A percentile compares a stretch with the other conserved stretches of the same genome.
These are phyloP conservation scores for Rhodotorula graminis DNA, from an alignment of 768 basidiomycete species.

Conservation along the genomic window DNA sequence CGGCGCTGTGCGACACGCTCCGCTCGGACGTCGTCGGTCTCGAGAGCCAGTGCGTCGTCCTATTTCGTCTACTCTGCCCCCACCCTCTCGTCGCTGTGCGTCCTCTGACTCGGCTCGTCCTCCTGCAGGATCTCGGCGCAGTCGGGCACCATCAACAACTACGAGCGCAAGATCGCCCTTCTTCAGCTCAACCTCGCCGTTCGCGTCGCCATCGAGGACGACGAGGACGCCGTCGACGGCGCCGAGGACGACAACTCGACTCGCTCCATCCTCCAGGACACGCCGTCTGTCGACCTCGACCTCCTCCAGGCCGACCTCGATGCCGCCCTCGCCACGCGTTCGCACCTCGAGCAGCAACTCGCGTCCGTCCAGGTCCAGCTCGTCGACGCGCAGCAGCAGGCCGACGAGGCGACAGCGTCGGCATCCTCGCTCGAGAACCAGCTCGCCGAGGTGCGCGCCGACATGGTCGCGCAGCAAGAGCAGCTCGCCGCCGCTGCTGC, in stretches of 20 bases:
- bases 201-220: slow-evolving; percentile 26
- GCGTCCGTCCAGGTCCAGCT: neutral
- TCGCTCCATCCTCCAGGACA: neutral
- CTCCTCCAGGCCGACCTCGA: slow-evolving; percentile 1
- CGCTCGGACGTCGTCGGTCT: slow-evolving; percentile 6
- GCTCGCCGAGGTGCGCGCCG: neutral
- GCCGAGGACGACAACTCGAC: neutral
- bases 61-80: neutral
- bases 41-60: neutral
- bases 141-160: neutral
- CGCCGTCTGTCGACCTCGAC: neutral
- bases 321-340: neutral
- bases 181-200: slow-evolving; percentile 29
- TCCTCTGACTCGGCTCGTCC: neutral
- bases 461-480: neutral
- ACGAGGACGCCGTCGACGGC: neutral
- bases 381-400: neutral
- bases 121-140: slow-evolving; percentile 13
- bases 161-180: slow-evolving; percentile 20
- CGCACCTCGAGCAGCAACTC: slow-evolving; percentile 6
- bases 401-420: neutral
- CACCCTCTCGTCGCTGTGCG: too few relatives aligned
- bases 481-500: neutral
- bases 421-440: neutral
- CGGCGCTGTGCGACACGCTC: slow-evolving; percentile 11